Evolutionary conservation across 2,329 filamentous ascomycete species (phyloP).

Genomic region (Aspergillus flavus): DNA sequence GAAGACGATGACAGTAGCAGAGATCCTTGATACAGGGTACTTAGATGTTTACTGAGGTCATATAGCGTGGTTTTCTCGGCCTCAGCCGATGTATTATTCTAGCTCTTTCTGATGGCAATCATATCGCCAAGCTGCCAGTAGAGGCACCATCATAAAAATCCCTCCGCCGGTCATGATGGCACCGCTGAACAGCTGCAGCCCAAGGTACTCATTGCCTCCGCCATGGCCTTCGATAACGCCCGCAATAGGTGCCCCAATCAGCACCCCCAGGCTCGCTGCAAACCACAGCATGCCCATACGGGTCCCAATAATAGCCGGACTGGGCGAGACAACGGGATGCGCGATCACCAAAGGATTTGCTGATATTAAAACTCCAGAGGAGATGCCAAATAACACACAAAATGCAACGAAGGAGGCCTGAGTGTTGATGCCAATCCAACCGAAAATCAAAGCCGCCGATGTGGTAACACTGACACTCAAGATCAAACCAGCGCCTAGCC

Average conservation of each 20-base stretch:
- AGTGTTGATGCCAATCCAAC: conserved; percentile 10
- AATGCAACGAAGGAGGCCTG: conserved; percentile 1
- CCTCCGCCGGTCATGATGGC: conserved; percentile 1
- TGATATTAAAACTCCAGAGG: conserved; percentile 8
- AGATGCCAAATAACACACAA: conserved; percentile 8
- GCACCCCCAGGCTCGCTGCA: conserved; percentile 7
- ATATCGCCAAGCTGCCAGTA: conserved; percentile 4
- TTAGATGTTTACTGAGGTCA: no score
- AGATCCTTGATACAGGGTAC: no score
- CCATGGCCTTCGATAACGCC: conserved; percentile 6
- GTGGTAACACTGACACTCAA: neutral
- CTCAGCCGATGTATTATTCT: neutral
- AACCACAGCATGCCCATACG: conserved; percentile 17
- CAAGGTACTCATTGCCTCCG: conserved; percentile 1
- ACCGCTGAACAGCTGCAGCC: conserved; percentile 10
- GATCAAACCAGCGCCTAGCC: neutral
- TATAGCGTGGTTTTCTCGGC: no score
- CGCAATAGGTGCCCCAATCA: conserved; percentile 13
- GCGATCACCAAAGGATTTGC: conserved; percentile 13
- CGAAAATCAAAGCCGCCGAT: conserved; percentile 8
- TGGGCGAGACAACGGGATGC: conserved; percentile 13
- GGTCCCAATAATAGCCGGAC: conserved; percentile 7
- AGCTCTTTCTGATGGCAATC: neutral
- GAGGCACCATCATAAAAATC: conserved; percentile 1
- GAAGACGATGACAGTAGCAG: no score